phyloP scores from a whole-genome alignment of 108 stramenopile genomes.

The Fragilaria crotonensis region DNA sequence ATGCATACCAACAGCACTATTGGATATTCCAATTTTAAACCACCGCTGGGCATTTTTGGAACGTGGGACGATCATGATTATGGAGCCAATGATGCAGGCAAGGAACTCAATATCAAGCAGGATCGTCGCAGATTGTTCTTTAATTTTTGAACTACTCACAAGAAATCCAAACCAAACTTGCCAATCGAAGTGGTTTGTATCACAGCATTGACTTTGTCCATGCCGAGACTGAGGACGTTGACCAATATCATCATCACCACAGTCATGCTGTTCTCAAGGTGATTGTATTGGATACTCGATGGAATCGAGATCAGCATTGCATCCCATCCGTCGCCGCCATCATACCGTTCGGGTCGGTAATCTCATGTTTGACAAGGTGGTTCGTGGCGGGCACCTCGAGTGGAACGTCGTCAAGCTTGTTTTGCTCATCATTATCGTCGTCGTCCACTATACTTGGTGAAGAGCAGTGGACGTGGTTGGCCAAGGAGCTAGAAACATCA shows the following conservation, averaged over 20 bases:
- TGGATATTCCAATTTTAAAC: constrained; percentile 34
- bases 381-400: constrained; percentile 35
- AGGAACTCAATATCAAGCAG: constrained; percentile 36
- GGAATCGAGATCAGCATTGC: constrained; percentile 64
- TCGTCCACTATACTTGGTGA: constrained; percentile 49
- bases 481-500: constrained; percentile 31
- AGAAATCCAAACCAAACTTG: not conserved
- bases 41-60: constrained; percentile 34
- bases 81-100: constrained; percentile 83
- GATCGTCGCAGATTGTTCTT: constrained; percentile 51
- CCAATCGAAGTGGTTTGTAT: constrained; percentile 49
- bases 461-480: constrained; percentile 85
- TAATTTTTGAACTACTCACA: constrained; percentile 43
- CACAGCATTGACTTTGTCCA: constrained; percentile 34
- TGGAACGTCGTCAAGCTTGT: not conserved
- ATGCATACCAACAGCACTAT: constrained; percentile 55
- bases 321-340: constrained; percentile 55
- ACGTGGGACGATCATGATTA: constrained; percentile 92
- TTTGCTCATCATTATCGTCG: too few species aligned
- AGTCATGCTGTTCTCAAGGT: constrained; percentile 42
- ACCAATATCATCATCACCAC: constrained; percentile 4
- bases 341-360: constrained; percentile 32
- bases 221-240: not conserved
- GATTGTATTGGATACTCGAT: constrained; percentile 79
- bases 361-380: constrained; percentile 73